Evolutionary conservation across 768 basidiomycete genomes (phyloP), one percentile per base, ranked within the genome.

Genomic region (Mycena galopus): DNA sequence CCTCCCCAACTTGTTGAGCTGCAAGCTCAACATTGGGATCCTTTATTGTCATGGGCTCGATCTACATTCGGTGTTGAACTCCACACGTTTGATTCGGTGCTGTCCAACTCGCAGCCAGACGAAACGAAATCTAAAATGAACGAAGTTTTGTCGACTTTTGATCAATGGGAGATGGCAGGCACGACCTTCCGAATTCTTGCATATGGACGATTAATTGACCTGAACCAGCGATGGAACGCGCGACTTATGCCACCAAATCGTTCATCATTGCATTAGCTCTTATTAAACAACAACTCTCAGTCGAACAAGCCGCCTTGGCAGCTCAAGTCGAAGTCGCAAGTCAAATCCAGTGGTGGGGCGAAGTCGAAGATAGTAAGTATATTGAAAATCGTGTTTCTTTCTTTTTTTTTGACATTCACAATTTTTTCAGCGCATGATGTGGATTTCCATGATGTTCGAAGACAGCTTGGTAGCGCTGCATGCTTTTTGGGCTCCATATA

Each of bases 331-430:
- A 99, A 83, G 97, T 99, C 0, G 87, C 92, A 73, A 97, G 96
- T 80, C 97, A 99, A 84, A 98, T 98, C 71, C 91, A 97, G 81
- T 88, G 92, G 59, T 99, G 98, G 98, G 98, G 98, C n/a, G 97
- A 99, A 83, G 98, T 99, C 0, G 98, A 99, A 85, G 98, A 99
- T 81, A 95, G 97, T 99, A 78, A 86, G 98, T 87, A 33, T 27
- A 27, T 74, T 59, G 50, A 50, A 47, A 35, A 47, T 55, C n/a
- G 61, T 37, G n/a, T 65, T 57, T 19, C 7, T n/a, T 27, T 60
- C 37, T 77, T 65, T 68, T 37, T n/a, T n/a, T n/a, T n/a, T n/a
- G n/a, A n/a, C 51, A 16, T 30, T 58, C 62, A 67, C 42, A 25
- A 6, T 67, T 58, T 61, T 51, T 60, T 44, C 81, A 99, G 97